Conservation (phyloP, 257 asterid species). For the Ophiorrhiza pumila region DNA sequence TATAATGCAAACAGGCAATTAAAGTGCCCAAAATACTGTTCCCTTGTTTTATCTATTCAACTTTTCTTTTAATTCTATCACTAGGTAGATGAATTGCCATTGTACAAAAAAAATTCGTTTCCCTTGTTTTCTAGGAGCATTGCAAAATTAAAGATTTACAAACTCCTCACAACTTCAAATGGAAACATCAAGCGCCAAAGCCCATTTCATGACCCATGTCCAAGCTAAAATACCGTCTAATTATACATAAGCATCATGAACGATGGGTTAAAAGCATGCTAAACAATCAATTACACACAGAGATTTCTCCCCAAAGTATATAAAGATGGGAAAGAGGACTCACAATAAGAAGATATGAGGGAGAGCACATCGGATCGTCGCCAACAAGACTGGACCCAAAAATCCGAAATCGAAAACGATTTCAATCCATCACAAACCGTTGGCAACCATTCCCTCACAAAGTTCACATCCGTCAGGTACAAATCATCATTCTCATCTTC, state of each 20-base stretch:
- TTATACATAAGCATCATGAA: not conserved
- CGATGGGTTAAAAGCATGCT: too few species aligned
- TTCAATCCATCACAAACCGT: slow-evolving; percentile 38
- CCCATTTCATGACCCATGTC: not conserved
- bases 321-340: slow-evolving; percentile 17
- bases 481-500: slow-evolving; percentile 65
- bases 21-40: not conserved
- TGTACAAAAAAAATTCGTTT: not conserved
- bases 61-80: not conserved
- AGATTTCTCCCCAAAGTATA: not conserved
- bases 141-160: not conserved
- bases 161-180: not conserved
- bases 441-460: slow-evolving; percentile 56
- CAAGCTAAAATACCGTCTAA: not conserved
- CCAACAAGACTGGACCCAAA: slow-evolving; percentile 83
- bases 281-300: not conserved
- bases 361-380: slow-evolving; percentile 53
- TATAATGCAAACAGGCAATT: not conserved
- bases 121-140: not conserved
- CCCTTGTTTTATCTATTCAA: not conserved
- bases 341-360: slow-evolving; percentile 52
- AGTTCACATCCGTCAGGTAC: slow-evolving; percentile 49
- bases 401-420: slow-evolving; percentile 58
- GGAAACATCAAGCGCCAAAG: not conserved
- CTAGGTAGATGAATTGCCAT: not conserved